A percentile compares a stretch with the other conserved stretches of the same genome.
Evolutionary conservation across 805 yeast genomes (phyloP).

Genomic region (Lipomyces oligophaga): DNA sequence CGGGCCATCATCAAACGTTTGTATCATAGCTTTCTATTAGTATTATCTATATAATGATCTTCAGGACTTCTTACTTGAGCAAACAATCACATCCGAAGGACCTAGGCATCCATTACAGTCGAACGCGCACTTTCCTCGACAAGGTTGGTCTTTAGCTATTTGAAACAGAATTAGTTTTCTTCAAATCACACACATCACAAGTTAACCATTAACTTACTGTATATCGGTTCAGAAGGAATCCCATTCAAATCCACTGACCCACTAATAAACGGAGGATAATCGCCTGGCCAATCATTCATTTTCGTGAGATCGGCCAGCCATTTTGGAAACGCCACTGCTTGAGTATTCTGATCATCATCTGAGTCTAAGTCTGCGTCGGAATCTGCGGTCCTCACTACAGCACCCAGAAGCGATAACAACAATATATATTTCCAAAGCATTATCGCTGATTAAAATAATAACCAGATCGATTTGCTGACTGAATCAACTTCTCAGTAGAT

Average conservation of each 20-base stretch:
- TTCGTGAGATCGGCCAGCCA: constrained; percentile 8
- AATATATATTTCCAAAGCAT: no score
- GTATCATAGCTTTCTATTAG: constrained; percentile 49
- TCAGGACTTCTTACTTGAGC: constrained; percentile 1
- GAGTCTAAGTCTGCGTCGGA: not conserved
- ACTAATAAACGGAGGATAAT: constrained; percentile 7
- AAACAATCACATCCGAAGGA: constrained; percentile 1
- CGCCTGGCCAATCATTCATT: constrained; percentile 6
- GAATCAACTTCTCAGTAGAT: no score
- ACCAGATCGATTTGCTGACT: no score
- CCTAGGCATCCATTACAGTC: constrained; percentile 13
- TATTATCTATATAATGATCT: no score
- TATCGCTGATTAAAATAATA: no score
- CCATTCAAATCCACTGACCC: constrained; percentile 2
- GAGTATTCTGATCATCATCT: no score
- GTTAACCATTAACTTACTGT: constrained; percentile 6
- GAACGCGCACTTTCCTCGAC: constrained; percentile 5
- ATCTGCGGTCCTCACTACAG: no score
- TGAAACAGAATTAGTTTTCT: not conserved
- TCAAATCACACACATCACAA: not conserved
- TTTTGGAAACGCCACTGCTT: constrained; percentile 3
- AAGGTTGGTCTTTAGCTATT: constrained; percentile 7
- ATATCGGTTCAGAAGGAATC: constrained; percentile 7
- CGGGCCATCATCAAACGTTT: constrained; percentile 96
- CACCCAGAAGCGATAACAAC: no score